Evolutionary conservation across 2,329 filamentous ascomycete genomes (phyloP), one percentile per base, ranked within the genome.

Genomic region (Nigrograna mackinnonii): DNA sequence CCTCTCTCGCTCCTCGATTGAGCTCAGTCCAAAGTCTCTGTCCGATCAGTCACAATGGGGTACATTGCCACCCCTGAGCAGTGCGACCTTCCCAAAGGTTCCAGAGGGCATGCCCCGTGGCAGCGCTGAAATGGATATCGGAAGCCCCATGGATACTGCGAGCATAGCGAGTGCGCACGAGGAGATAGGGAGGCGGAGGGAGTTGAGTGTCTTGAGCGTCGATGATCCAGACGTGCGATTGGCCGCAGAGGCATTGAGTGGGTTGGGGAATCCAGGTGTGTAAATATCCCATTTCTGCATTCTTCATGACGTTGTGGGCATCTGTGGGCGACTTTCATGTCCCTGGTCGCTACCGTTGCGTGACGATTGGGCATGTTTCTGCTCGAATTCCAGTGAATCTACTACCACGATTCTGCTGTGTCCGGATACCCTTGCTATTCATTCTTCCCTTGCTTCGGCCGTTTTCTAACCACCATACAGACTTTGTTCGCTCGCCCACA

Each of bases 241-340:
- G 37, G 76, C 75, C 5, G 75, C 74, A 16, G 74, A 79, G 58
- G 75, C 75, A 24, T 54, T 79, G 49, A 74, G 72, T 28, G 74
- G 73, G 16, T 58, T 79, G 33, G 71, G 74, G 6, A 76, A 76
- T 56, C 69, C 71, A 60, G 72, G 74, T 77, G 55, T 26, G 68
- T 60, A 16, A 7, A 9, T 17, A 33, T 17, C 16, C 31, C 11
- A n/a, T 9, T 28, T n/a, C 22, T 36, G 26, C 16, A 36, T 16
- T 40, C n/a, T 40, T 7, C 17, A 4, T 24, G 12, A 30, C 22
- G 36, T 11, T 33, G 31, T 33, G n/a, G 11, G 18, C 16, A n/a
- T n/a, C n/a, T n/a, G n/a, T n/a, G n/a, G n/a, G n/a, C n/a, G n/a
- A n/a, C n/a, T n/a, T n/a, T n/a, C n/a, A n/a, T n/a, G n/a, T n/a